Evolutionary conservation across 2,329 filamentous ascomycete genomes (phyloP), one percentile per base, ranked within the genome.

Genomic region (Talaromyces sp.): DNA sequence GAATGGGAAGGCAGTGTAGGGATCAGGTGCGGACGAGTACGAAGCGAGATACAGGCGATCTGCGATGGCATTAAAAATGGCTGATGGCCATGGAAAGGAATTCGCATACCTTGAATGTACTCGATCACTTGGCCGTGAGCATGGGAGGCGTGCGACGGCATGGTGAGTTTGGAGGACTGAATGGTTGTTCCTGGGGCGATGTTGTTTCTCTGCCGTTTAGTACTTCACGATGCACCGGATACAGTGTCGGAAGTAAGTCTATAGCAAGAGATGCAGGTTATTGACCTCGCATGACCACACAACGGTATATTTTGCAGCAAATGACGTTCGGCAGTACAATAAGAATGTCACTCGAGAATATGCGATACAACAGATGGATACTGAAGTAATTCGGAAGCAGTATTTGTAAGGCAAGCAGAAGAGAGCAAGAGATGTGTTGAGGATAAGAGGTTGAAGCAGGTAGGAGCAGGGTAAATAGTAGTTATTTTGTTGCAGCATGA

Each of bases 31-130:
- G 68, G 91, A 88, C 60, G 90, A 86, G 77, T 97, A 99, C 42
- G 93, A 93, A 68, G 92, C 95, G 68, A 99, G 88, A 76, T 98
- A 99, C 58, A 99, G 84, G 63, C 93, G 92, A 80, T 97, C 95
- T 96, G 72, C 64, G 14, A 25, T 18, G 2, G 48, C 16, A 37
- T 62, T 23, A 62, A 8, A 12, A n/a, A 58, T 37, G n/a, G 1
- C 8, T 40, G 12, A 40, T 11, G 16, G 63, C 62, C 68, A 65
- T 40, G 28, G 11, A 16, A 25, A n/a, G 28, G 14, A n/a, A 25
- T 63, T 80, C 86, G 83, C 96, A 40, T 83, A 96, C 92, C 91
- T 82, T 92, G 90, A 71, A 97, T 96, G 78, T 96, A 97, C 82
- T 97, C 93, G 74, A 97, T 93, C 70, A 96, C 87, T 81, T 96